phyloP scores from a whole-genome alignment of 768 basidiomycete genomes.

The Tylopilus intermedius region DNA sequence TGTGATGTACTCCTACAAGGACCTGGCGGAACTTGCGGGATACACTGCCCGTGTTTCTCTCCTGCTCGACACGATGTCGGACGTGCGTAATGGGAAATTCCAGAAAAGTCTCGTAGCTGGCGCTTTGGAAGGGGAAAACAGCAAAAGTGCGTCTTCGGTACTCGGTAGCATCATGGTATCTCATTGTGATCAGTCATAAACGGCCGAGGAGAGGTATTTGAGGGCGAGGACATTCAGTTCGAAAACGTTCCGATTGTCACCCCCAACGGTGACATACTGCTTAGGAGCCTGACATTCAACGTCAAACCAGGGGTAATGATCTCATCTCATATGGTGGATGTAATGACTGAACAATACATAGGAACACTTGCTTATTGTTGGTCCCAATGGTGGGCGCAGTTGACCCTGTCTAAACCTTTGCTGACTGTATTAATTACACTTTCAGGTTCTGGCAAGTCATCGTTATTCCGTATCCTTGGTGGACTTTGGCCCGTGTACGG shows the following conservation, averaged over 20 bases:
- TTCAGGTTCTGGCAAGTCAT: slow-evolving; percentile 81
- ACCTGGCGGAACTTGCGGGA: slow-evolving; percentile 91
- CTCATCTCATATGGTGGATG: slow-evolving; percentile 1
- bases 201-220: slow-evolving; percentile 72
- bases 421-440: neutral
- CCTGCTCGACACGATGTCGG: slow-evolving; percentile 86
- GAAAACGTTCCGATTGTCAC: slow-evolving; percentile 93
- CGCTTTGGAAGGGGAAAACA: slow-evolving; percentile 67
- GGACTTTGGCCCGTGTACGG: slow-evolving; percentile 88
- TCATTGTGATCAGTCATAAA: slow-evolving; percentile 55
- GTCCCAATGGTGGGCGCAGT: slow-evolving; percentile 72
- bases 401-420: neutral
- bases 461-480: slow-evolving; percentile 91
- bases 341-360: slow-evolving; percentile 25
- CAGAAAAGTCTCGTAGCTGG: slow-evolving; percentile 83
- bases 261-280: slow-evolving; percentile 90
- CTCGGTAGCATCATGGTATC: neutral
- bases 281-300: slow-evolving; percentile 80
- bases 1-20: slow-evolving; percentile 97
- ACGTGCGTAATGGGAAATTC: slow-evolving; percentile 77
- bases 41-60: slow-evolving; percentile 90
- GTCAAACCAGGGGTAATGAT: slow-evolving; percentile 73
- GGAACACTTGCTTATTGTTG: slow-evolving; percentile 91
- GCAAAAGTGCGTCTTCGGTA: slow-evolving; percentile 50
- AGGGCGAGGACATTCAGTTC: slow-evolving; percentile 87